Evolutionary conservation across 1,139 yeast species (phyloP).

Genomic region (Nadsonia commutata): DNA sequence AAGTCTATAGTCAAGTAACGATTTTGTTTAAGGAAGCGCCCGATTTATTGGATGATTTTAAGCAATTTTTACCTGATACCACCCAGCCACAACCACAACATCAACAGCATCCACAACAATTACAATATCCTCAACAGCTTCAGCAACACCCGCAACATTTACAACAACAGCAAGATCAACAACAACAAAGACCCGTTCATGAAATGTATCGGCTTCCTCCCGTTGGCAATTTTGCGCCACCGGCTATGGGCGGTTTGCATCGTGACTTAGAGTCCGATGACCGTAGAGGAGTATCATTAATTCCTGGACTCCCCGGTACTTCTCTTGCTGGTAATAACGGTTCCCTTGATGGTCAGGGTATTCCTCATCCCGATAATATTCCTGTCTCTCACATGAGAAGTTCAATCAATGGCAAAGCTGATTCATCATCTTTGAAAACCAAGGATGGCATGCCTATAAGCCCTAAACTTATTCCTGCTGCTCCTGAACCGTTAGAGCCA

Average conservation of each 20-base stretch:
- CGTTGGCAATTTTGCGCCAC: conserved; percentile 89
- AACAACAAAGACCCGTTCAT: conserved; percentile 19
- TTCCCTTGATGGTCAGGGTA: conserved; percentile 1
- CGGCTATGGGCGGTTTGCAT: conserved; percentile 16
- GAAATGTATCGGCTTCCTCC: conserved; percentile 60
- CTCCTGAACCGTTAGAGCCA: conserved; percentile 71
- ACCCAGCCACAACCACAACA: conserved; percentile 20
- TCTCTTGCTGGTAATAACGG: conserved; percentile 5
- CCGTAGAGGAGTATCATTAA: background rate
- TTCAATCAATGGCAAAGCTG: background rate
- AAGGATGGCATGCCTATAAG: conserved; percentile 2
- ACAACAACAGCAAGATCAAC: conserved; percentile 10
- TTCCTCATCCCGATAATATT: conserved; percentile 16
- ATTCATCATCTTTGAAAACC: background rate
- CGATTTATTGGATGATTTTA: conserved; percentile 84
- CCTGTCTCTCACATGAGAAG: conserved; percentile 27
- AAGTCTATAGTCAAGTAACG: conserved; percentile 88
- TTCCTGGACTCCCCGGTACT: conserved; percentile 1
- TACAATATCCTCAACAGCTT: no score
- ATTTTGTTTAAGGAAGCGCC: conserved; percentile 84
- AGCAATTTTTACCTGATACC: conserved; percentile 90
- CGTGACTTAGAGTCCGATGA: background rate
- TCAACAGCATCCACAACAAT: no score
- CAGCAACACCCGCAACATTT: no score
- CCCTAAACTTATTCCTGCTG: conserved; percentile 48